Base-by-base conservation (phyloP, 2,329 filamentous ascomycete genomes). In the Didymellaceae sp. region DNA sequence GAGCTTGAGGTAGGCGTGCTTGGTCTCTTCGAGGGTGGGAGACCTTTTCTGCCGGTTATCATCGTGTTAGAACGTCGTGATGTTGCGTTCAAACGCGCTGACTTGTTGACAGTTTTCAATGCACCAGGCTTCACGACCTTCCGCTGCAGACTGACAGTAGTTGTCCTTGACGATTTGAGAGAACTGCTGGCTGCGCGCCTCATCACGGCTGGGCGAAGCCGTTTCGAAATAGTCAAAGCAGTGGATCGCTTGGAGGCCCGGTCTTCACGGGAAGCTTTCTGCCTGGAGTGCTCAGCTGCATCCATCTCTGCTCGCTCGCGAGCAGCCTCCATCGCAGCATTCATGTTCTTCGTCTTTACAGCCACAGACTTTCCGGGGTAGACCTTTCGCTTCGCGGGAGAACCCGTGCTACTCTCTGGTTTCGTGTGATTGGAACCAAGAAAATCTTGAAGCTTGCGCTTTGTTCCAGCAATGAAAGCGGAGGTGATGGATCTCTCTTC, bases 391-490 rank as follows among this genome's bases (percentile, higher is more conserved):
- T 70, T 71, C 48, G 70, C 72, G 2, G 67, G 67, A 9, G 67
- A 69, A 17, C 50, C 63, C 6, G 59, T 58, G 7, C 46, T 54
- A 42, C 63, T 66, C 37, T 58, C 57, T n/a, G 65, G 64, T 28
- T 52, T 49, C 8, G 52, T 39, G 24, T 57, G 58, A 17, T 55
- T 42, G n/a, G 59, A 46, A 16, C 61, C 59, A 6, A 72, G 57
- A 4, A 70, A 46, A 30, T 70, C 61, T 40, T 67, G 62, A 21
- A 72, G 41, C 43, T 72, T 73, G 54, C 70, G 68, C 56, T 73
- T 74, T 5, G 68, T 63, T 18, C 70, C 68, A 8, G 65, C 55
- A 26, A 71, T 52, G 16, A 71, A 26, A 17, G 61, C 41, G n/a
- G 66, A 61, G n/a, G 63, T 53, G 10, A 70, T 41, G n/a, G 59